Evolutionary conservation across 805 yeast genomes (phyloP).

Genomic region (Saturnispora ahearnii): DNA sequence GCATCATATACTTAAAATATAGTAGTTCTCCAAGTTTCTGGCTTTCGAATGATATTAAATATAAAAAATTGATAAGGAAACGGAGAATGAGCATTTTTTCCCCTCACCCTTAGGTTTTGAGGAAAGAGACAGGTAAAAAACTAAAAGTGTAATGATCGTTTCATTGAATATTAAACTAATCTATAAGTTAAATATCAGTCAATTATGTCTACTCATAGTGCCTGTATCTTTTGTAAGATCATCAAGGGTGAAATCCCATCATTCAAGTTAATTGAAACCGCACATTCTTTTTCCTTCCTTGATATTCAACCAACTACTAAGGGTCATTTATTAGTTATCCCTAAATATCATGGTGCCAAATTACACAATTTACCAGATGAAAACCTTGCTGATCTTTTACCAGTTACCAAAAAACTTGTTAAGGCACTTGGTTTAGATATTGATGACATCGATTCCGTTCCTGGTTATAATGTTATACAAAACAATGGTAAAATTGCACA

Average conservation of each 20-base stretch:
- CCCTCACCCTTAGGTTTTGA: no score
- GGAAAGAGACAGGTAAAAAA: no score
- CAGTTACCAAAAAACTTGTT: slow-evolving; percentile 81
- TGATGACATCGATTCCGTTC: slow-evolving; percentile 50
- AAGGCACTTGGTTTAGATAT: slow-evolving; percentile 56
- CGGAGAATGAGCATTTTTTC: no score
- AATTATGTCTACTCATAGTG: slow-evolving; percentile 33
- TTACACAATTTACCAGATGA: slow-evolving; percentile 92
- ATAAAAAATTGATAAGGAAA: no score
- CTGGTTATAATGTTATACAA: slow-evolving; percentile 81
- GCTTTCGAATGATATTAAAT: no score
- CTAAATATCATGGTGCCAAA: slow-evolving; percentile 89
- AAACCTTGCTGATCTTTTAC: slow-evolving; percentile 73
- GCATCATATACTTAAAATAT: no score
- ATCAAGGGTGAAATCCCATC: slow-evolving; percentile 95
- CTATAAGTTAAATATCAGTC: not conserved
- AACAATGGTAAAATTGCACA: slow-evolving; percentile 95
- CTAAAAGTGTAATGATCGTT: no score
- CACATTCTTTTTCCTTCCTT: slow-evolving; percentile 69
- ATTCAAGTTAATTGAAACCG: slow-evolving; percentile 82
- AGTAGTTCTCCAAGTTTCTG: no score
- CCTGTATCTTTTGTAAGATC: slow-evolving; percentile 90
- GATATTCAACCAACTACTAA: slow-evolving; percentile 89
- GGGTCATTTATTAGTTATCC: slow-evolving; percentile 86
- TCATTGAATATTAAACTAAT: not conserved